These are phyloP conservation scores for Gentiana straminea DNA, from an alignment of 257 asterid genomes.

Conservation along the genomic window DNA sequence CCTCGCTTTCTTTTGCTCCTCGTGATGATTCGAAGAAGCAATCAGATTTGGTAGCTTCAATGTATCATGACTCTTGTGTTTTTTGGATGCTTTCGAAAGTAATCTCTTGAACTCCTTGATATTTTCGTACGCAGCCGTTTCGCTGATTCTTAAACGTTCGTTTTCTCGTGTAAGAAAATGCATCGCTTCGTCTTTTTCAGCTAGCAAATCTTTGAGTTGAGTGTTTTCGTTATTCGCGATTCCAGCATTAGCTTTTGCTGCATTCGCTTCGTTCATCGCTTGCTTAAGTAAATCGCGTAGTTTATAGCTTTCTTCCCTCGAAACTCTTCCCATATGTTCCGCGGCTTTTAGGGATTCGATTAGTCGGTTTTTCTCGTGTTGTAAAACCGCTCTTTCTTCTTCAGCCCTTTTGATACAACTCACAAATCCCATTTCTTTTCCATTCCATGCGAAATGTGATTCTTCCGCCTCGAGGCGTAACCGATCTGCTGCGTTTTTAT, in stretches of 20 bases:
- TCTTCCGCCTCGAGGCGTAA: constrained; percentile 82
- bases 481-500: constrained; percentile 45
- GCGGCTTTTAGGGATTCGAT: constrained; percentile 35
- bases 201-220: constrained; percentile 38
- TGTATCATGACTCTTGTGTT: constrained; percentile 22
- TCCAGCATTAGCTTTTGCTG: constrained; percentile 69
- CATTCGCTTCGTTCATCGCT: constrained; percentile 64
- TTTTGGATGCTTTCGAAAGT: constrained; percentile 41
- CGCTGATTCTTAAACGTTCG: constrained; percentile 52
- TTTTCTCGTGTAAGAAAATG: constrained; percentile 48
- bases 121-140: constrained; percentile 50
- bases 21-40: constrained; percentile 7
- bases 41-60: constrained; percentile 18
- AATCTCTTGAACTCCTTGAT: constrained; percentile 49
- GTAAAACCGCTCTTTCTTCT: constrained; percentile 46
- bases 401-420: constrained; percentile 61
- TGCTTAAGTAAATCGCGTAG: constrained; percentile 69
- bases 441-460: constrained; percentile 71
- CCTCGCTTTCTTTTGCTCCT: constrained; percentile 4
- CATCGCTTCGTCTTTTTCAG: constrained; percentile 57
- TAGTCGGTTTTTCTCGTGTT: constrained; percentile 34
- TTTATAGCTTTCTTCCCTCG: constrained; percentile 49
- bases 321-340: constrained; percentile 32
- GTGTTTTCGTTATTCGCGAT: constrained; percentile 71
- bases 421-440: constrained; percentile 73